phyloP scores from a whole-genome alignment of 768 basidiomycete genomes.

The Lactarius tabidus region DNA sequence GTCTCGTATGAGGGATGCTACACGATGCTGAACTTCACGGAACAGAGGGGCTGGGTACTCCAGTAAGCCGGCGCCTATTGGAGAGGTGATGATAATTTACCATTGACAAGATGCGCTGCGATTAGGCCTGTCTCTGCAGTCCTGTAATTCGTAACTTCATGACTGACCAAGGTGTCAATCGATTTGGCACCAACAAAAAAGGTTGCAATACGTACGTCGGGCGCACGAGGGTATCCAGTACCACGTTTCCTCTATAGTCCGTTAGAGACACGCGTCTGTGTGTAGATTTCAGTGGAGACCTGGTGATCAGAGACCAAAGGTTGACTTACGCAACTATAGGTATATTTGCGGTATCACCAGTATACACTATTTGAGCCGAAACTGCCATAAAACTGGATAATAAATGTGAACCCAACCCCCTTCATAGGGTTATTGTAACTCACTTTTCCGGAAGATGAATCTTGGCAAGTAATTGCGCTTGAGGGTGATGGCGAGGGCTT shows the following conservation, averaged over 20 bases:
- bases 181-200: background rate
- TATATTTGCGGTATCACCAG: slow-evolving; percentile 38
- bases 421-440: slow-evolving; percentile 12
- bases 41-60: slow-evolving; percentile 46
- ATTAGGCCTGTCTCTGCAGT: slow-evolving; percentile 45
- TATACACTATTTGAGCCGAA: slow-evolving; percentile 43
- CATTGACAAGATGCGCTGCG: slow-evolving; percentile 38
- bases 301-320: background rate
- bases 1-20: slow-evolving; percentile 40
- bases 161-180: slow-evolving; percentile 33
- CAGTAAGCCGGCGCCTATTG: background rate
- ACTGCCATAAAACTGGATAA: slow-evolving; percentile 45
- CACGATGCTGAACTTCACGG: slow-evolving; percentile 42
- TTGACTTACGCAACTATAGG: slow-evolving; percentile 51
- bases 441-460: slow-evolving; percentile 31
- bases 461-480: slow-evolving; percentile 27
- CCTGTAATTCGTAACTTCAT: slow-evolving; percentile 46
- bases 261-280: slow-evolving; percentile 48
- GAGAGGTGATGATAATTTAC: slow-evolving; percentile 29
- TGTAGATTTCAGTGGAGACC: background rate
- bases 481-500: background rate
- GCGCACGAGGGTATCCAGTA: slow-evolving; percentile 49
- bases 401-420: no score
- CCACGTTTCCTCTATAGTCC: slow-evolving; percentile 43
- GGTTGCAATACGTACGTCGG: slow-evolving; percentile 41